Conservation (phyloP, 495 filamentous ascomycete species). For the Recurvomyces mirabilis region DNA sequence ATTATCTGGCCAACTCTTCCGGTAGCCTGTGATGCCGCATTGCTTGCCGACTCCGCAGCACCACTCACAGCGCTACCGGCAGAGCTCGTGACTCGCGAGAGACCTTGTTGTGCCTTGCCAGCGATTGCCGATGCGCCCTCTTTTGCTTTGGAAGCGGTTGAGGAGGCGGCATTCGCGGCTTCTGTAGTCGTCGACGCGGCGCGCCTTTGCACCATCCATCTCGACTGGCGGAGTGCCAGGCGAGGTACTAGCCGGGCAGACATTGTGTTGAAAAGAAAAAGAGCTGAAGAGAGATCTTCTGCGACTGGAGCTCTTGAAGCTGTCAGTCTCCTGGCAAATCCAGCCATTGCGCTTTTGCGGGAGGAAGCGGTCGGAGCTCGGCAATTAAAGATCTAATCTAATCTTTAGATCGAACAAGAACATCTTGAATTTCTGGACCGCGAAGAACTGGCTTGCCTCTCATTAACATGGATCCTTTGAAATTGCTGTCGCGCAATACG, state of each 20-base stretch:
- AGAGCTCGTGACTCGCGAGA: slow-evolving; percentile 68
- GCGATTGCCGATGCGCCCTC: slow-evolving; percentile 51
- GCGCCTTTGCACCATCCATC: slow-evolving; percentile 13
- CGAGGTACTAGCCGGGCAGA: slow-evolving; percentile 9
- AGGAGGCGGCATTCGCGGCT: slow-evolving; percentile 52
- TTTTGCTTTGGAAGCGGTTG: slow-evolving; percentile 51
- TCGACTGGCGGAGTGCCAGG: slow-evolving; percentile 13
- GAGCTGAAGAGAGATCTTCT: slow-evolving; percentile 4
- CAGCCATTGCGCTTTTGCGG: too few relatives aligned
- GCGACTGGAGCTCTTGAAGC: slow-evolving; percentile 9
- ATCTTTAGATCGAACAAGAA: too few relatives aligned
- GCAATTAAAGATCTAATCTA: too few relatives aligned
- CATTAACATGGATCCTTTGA: slow-evolving; percentile 54
- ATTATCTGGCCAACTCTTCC: slow-evolving; percentile 75
- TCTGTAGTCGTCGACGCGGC: slow-evolving; percentile 46
- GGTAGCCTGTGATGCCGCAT: slow-evolving; percentile 63
- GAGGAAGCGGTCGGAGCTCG: too few relatives aligned
- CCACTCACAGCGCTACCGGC: slow-evolving; percentile 66
- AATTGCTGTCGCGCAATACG: slow-evolving; percentile 53
- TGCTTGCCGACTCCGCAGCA: slow-evolving; percentile 52
- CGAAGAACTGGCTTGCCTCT: too few relatives aligned
- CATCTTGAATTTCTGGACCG: too few relatives aligned
- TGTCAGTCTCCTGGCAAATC: too few relatives aligned
- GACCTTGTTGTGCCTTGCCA: slow-evolving; percentile 72
- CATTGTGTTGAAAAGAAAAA: slow-evolving; percentile 5